Conservation (phyloP, 2,329 filamentous ascomycete species). For the Biscogniauxia sp. region DNA sequence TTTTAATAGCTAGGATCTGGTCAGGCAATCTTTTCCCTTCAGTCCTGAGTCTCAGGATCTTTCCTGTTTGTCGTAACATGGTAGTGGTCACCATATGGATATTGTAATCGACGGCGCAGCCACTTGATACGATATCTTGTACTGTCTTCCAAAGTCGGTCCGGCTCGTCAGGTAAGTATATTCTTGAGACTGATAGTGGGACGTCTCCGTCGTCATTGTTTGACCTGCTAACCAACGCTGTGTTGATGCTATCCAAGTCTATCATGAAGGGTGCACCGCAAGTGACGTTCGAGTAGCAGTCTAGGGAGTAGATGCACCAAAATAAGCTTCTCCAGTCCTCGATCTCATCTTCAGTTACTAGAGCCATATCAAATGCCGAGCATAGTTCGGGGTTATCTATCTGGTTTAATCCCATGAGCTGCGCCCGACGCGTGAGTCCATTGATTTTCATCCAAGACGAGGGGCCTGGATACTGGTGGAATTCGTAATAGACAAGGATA, state of each 20-base stretch:
- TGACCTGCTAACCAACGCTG: conserved; percentile 23
- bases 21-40: conserved; percentile 15
- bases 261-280: conserved; percentile 28
- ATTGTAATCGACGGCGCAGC: conserved; percentile 21
- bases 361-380: conserved; percentile 20
- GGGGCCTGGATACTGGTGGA: conserved; percentile 35
- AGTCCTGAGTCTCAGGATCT: conserved; percentile 19
- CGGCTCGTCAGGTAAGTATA: conserved; percentile 26
- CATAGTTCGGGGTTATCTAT: conserved; percentile 32
- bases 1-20: conserved; percentile 16
- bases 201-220: conserved; percentile 5
- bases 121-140: conserved; percentile 20
- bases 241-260: conserved; percentile 29
- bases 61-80: conserved; percentile 26
- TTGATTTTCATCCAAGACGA: conserved; percentile 33
- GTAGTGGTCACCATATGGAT: conserved; percentile 30
- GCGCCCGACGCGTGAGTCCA: conserved; percentile 34
- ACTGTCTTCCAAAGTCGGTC: conserved; percentile 24
- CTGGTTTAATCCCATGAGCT: conserved; percentile 33
- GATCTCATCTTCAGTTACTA: conserved; percentile 28
- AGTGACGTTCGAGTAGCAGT: conserved; percentile 36
- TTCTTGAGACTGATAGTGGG: conserved; percentile 9
- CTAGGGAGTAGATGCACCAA: conserved; percentile 37
- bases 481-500: conserved; percentile 36
- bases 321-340: conserved; percentile 36